Percentiles rank a stretch among this genome's conserved stretches.
Conservation (phyloP, 768 basidiomycete genomes). For the Boletus eberwhitei region DNA sequence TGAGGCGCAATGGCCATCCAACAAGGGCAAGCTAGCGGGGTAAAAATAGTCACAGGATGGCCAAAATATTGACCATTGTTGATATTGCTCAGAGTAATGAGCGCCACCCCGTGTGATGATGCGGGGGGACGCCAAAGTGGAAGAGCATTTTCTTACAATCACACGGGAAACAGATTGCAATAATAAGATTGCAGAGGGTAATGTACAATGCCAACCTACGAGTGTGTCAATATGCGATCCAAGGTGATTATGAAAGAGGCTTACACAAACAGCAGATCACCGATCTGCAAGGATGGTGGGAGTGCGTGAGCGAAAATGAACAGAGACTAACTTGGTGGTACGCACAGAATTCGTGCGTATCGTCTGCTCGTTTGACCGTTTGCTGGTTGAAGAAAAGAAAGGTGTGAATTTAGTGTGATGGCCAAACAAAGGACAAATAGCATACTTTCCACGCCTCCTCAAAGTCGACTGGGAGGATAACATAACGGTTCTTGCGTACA, state of each 20-base stretch:
- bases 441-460: constrained; percentile 99
- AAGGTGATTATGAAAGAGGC: constrained; percentile 32
- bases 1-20: constrained; percentile 25
- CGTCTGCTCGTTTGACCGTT: constrained; percentile 94
- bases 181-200: constrained; percentile 34
- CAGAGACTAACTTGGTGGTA: constrained; percentile 22
- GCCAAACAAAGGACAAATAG: constrained; percentile 53
- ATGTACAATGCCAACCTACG: constrained; percentile 33
- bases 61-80: constrained; percentile 28
- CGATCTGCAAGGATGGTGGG: constrained; percentile 34
- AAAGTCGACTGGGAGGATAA: constrained; percentile 95
- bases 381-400: constrained; percentile 56
- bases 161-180: constrained; percentile 7
- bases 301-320: constrained; percentile 5
- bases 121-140: constrained; percentile 86
- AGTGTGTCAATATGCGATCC: constrained; percentile 13
- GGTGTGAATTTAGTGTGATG: constrained; percentile 27
- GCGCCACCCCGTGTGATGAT: constrained; percentile 59
- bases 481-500: constrained; percentile 96
- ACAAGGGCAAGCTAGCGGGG: constrained; percentile 33
- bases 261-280: constrained; percentile 32
- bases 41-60: constrained; percentile 38
- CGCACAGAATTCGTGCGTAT: constrained; percentile 95
- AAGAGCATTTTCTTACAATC: constrained; percentile 43
- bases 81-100: constrained; percentile 85